A percentile compares a stretch with the other conserved stretches of the same genome.
These are phyloP conservation scores for Pichia cephalocereana DNA, from an alignment of 805 yeast species.

Conservation along the genomic window DNA sequence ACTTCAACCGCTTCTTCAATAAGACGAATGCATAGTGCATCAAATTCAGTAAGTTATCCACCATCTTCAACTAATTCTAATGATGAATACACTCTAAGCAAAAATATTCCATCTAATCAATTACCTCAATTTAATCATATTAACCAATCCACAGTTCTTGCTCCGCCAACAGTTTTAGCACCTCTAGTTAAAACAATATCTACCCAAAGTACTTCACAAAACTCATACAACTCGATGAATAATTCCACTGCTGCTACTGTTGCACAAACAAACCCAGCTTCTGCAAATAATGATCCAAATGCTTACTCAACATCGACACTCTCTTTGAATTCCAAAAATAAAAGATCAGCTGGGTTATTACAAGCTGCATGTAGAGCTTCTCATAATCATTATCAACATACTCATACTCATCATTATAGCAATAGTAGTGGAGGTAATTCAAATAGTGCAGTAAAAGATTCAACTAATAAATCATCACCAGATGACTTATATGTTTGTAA, in stretches of 20 bases:
- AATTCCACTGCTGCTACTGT: neutral
- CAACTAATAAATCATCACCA: neutral
- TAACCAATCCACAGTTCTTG: neutral
- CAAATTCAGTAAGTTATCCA: neutral
- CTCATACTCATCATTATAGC: neutral
- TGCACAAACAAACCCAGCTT: neutral
- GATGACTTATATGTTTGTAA: neutral
- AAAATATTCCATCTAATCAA: neutral
- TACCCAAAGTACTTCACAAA: neutral
- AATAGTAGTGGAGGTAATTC: neutral
- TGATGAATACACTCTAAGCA: neutral
- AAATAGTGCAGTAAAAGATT: neutral
- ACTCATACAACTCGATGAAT: neutral
- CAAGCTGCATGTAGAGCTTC: slow-evolving; percentile 3
- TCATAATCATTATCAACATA: neutral
- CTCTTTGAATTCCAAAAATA: neutral
- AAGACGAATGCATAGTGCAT: slow-evolving; percentile 1
- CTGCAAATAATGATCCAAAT: neutral
- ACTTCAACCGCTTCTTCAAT: neutral
- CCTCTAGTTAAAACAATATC: slow-evolving; percentile 2
- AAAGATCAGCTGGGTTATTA: slow-evolving; percentile 2
- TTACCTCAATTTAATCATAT: slow-evolving; percentile 2
- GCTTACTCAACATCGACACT: neutral
- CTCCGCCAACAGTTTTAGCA: slow-evolving; percentile 8
- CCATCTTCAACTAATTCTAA: neutral